Base-by-base conservation (phyloP, 106 monocot species). In the Dendrobium chrysotoxum region DNA sequence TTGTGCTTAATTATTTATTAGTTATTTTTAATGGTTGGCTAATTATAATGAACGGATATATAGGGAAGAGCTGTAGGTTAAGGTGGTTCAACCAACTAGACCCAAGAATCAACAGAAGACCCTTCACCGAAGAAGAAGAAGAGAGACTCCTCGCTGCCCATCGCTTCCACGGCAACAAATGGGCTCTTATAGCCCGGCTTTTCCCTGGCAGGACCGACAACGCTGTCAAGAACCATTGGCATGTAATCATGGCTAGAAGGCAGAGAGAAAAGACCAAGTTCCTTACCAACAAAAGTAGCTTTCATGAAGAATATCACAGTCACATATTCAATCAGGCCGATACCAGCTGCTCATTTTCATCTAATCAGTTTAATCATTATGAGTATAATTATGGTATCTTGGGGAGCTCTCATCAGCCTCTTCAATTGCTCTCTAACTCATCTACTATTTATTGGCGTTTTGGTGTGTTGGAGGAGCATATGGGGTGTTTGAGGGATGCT, bases 71-170 rank as follows among this genome's bases (percentile, higher is more conserved):
- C 79, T 95, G 95, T 68, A 90, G 95, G 76, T 75, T 95, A 72
- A 87, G 95, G 83, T 95, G 95, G 95, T 95, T 95, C 80, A 95
- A 95, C 91, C 95, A 95, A 75, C 86, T 95, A 21, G 91, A 95
- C 79, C 95, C 92, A 6, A 89, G 83, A 72, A 92, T 95, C 80
- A 95, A 95, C 83, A 84, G 86, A 57, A 87, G 88, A 75, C 95
- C 95, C 1, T 92, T 95, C 86, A 86, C 92, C 3, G 85, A 89
- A 79, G 92, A 92, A 70, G 95, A 95, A 75, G 95, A 95, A 78
- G 87, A 89, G 75, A 78, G 86, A 25, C 92, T 95, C 30, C 85
- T 95, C n/a, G 78, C 78, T 7, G 86, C 92, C 0, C 95, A 95
- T 72, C 71, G 89, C 11, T 31, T 85, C 64, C 89, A 96, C 53